These are phyloP conservation scores for Terfezia boudieri DNA, from an alignment of 495 filamentous ascomycete species.

Conservation along the genomic window DNA sequence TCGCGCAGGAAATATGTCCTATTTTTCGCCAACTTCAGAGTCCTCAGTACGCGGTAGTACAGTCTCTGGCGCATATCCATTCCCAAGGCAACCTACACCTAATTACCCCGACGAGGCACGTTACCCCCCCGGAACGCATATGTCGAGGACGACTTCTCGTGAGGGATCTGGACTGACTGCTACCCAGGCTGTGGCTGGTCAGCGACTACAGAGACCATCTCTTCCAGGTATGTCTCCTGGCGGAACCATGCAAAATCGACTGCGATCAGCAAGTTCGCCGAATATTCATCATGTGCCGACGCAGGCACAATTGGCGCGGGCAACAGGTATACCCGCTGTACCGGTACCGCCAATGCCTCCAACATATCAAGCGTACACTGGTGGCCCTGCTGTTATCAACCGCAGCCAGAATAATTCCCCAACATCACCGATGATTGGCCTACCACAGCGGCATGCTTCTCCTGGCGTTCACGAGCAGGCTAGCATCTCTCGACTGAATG, in stretches of 20 bases:
- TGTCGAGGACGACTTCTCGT: slow-evolving; percentile 53
- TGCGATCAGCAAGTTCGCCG: slow-evolving; percentile 39
- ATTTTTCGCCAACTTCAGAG: slow-evolving; percentile 75
- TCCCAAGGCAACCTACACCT: slow-evolving; percentile 50
- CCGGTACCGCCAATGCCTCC: slow-evolving; percentile 40
- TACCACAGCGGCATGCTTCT: slow-evolving; percentile 6
- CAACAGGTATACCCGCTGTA: slow-evolving; percentile 33
- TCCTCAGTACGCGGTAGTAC: slow-evolving; percentile 67
- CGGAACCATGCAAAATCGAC: slow-evolving; percentile 31
- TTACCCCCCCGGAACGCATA: slow-evolving; percentile 59
- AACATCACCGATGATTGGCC: slow-evolving; percentile 18
- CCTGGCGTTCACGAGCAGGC: slow-evolving; percentile 11
- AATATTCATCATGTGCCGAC: slow-evolving; percentile 26
- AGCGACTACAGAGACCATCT: slow-evolving; percentile 57
- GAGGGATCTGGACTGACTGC: slow-evolving; percentile 29
- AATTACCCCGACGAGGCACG: slow-evolving; percentile 44
- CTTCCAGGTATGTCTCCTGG: slow-evolving; percentile 49
- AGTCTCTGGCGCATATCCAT: slow-evolving; percentile 40
- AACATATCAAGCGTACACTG: slow-evolving; percentile 16
- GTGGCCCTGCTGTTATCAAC: slow-evolving; percentile 31
- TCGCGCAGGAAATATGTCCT: slow-evolving; percentile 35
- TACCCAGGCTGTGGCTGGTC: slow-evolving; percentile 28
- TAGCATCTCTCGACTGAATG: not conserved
- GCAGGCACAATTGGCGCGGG: slow-evolving; percentile 13
- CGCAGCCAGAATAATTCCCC: slow-evolving; percentile 48